Evolutionary conservation across 345 rosid species (phyloP).

Genomic region (Eucalyptus coolabah): DNA sequence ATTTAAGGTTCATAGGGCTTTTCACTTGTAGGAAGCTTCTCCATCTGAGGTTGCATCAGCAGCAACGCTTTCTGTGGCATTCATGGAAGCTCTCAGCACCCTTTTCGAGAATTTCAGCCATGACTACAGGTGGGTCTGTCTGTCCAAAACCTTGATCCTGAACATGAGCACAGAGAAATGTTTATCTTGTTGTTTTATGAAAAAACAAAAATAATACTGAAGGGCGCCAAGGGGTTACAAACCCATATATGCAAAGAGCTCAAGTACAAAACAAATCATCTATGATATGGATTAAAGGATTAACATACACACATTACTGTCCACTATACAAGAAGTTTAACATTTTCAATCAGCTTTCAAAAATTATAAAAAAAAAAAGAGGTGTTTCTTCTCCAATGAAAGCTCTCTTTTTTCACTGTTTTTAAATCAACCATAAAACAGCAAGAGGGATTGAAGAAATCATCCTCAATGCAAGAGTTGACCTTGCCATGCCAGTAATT

Average conservation of each 20-base stretch:
- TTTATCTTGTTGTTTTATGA: background rate
- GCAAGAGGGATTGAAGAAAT: background rate
- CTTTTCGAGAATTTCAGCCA: slow-evolving; percentile 71
- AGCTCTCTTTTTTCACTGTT: background rate
- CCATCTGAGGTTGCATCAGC: slow-evolving; percentile 93
- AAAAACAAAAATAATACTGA: background rate
- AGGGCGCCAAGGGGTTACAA: background rate
- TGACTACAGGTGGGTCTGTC: slow-evolving; percentile 67
- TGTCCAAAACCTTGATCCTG: background rate
- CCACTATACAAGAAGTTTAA: background rate
- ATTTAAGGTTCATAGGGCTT: background rate
- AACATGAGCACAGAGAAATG: background rate
- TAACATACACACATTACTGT: background rate
- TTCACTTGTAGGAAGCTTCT: slow-evolving; percentile 68
- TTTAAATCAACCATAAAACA: background rate
- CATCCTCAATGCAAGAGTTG: background rate
- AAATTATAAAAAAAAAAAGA: background rate
- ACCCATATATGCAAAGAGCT: background rate
- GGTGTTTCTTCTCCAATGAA: background rate
- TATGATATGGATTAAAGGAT: background rate
- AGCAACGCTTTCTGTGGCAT: slow-evolving; percentile 90
- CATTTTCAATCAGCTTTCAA: background rate
- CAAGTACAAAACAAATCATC: background rate
- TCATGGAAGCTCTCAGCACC: slow-evolving; percentile 90
- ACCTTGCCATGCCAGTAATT: background rate